phyloP scores from a whole-genome alignment of 495 filamentous ascomycete species.

The Talaromyces ruber region DNA sequence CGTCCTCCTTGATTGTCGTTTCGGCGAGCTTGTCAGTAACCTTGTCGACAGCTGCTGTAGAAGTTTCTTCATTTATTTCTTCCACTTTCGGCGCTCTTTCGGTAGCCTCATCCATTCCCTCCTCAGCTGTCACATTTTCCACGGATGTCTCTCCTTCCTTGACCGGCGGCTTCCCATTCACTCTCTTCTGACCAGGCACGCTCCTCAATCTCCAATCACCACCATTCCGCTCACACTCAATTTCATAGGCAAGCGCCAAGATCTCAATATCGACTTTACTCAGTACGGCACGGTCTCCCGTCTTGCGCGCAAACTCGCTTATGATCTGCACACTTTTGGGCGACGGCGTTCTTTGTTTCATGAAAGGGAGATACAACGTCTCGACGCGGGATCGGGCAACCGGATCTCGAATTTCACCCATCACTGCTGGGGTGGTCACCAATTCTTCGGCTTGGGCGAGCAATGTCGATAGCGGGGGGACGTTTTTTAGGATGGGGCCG shows the following conservation, averaged over 20 bases:
- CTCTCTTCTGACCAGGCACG: slow-evolving; percentile 63
- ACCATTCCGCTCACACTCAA: slow-evolving; percentile 76
- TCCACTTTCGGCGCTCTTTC: slow-evolving; percentile 6
- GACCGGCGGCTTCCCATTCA: slow-evolving; percentile 62
- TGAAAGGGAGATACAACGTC: slow-evolving; percentile 73
- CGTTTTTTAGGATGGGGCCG: slow-evolving; percentile 85
- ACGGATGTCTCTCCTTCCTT: slow-evolving; percentile 21
- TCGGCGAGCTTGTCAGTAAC: slow-evolving; percentile 14
- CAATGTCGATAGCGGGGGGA: slow-evolving; percentile 69
- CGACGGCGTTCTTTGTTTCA: slow-evolving; percentile 64
- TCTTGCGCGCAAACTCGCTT: slow-evolving; percentile 80
- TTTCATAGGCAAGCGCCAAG: slow-evolving; percentile 82
- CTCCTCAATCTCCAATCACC: slow-evolving; percentile 77
- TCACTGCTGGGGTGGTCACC: slow-evolving; percentile 77
- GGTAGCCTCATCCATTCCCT: slow-evolving; percentile 5
- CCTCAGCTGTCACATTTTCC: slow-evolving; percentile 14
- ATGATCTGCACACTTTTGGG: slow-evolving; percentile 69
- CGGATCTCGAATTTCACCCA: slow-evolving; percentile 84
- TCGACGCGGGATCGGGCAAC: slow-evolving; percentile 71
- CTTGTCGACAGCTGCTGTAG: slow-evolving; percentile 17
- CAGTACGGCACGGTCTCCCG: slow-evolving; percentile 80
- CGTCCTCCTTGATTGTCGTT: slow-evolving; percentile 9
- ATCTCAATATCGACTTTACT: slow-evolving; percentile 83
- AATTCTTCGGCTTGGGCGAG: slow-evolving; percentile 66
- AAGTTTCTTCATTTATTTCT: background rate